Conservation (phyloP, 202 grass and related monocot genomes). For the Setaria italica region DNA sequence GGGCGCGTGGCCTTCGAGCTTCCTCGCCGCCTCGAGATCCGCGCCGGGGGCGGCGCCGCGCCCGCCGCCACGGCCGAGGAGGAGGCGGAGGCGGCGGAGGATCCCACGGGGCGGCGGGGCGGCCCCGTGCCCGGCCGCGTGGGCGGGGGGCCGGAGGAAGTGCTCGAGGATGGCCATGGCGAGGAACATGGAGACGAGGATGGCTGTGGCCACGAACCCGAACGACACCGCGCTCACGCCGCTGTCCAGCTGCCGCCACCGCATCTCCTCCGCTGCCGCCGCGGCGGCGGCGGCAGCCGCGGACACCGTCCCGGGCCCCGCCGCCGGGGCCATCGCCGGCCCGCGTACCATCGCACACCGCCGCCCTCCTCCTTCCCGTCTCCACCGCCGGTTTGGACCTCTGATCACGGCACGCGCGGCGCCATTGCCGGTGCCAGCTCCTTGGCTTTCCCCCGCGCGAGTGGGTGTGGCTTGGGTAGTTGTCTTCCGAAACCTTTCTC, state of each 20-base stretch:
- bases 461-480: neutral
- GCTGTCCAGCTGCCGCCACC: slow-evolving; percentile 83
- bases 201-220: slow-evolving; percentile 96
- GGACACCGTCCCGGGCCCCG: neutral
- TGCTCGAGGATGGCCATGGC: slow-evolving; percentile 91
- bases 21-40: slow-evolving; percentile 65
- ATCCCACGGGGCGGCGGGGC: slow-evolving; percentile 20
- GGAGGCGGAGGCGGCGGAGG: slow-evolving; percentile 38
- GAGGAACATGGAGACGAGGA: slow-evolving; percentile 97
- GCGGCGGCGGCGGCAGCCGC: neutral
- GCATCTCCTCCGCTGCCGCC: slow-evolving; percentile 52
- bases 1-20: slow-evolving; percentile 48
- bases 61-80: slow-evolving; percentile 16
- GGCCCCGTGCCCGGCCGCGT: neutral
- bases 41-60: slow-evolving; percentile 27
- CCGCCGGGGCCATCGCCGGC: slow-evolving; percentile 55
- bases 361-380: neutral
- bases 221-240: slow-evolving; percentile 90
- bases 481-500: neutral
- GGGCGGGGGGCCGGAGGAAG: slow-evolving; percentile 61
- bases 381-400: neutral
- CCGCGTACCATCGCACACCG: slow-evolving; percentile 41
- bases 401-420: slow-evolving; percentile 31
- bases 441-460: slow-evolving; percentile 17
- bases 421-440: slow-evolving; percentile 46